Evolutionary conservation across 2,329 filamentous ascomycete species (phyloP).

Genomic region (Pestalotiopsis sp.): DNA sequence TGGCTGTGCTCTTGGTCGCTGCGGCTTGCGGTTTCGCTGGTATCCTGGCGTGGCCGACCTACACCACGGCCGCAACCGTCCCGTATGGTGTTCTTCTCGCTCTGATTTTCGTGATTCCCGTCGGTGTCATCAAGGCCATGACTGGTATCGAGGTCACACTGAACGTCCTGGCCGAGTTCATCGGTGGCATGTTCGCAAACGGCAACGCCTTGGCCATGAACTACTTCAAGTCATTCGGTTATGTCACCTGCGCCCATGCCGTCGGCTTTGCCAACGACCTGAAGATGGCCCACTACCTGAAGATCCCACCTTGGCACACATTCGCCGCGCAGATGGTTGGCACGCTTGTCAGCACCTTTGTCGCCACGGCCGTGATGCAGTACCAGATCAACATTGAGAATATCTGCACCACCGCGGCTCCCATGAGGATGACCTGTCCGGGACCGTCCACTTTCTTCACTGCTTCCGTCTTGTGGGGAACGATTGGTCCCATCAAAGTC

Average conservation of each 20-base stretch:
- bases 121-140: conserved; percentile 56
- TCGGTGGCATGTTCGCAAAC: conserved; percentile 52
- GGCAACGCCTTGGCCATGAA: conserved; percentile 57
- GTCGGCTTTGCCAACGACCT: conserved; percentile 48
- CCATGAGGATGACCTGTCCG: conserved; percentile 9
- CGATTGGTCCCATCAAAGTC: conserved; percentile 48
- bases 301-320: conserved; percentile 9
- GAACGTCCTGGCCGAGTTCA: conserved; percentile 56
- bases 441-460: conserved; percentile 37
- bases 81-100: conserved; percentile 53
- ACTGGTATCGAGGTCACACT: conserved; percentile 54
- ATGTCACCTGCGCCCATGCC: conserved; percentile 45
- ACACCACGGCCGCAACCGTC: conserved; percentile 54
- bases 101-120: conserved; percentile 52
- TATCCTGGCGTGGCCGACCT: conserved; percentile 50
- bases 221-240: conserved; percentile 53
- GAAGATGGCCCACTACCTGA: conserved; percentile 30
- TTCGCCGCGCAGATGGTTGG: conserved; percentile 11
- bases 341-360: conserved; percentile 8
- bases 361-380: conserved; percentile 31
- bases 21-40: conserved; percentile 47
- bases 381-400: conserved; percentile 43
- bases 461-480: conserved; percentile 57
- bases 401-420: conserved; percentile 22
- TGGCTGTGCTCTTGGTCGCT: neutral